Evolutionary conservation across 2,329 filamentous ascomycete genomes (phyloP).

Genomic region (Beauveria medogensis): DNA sequence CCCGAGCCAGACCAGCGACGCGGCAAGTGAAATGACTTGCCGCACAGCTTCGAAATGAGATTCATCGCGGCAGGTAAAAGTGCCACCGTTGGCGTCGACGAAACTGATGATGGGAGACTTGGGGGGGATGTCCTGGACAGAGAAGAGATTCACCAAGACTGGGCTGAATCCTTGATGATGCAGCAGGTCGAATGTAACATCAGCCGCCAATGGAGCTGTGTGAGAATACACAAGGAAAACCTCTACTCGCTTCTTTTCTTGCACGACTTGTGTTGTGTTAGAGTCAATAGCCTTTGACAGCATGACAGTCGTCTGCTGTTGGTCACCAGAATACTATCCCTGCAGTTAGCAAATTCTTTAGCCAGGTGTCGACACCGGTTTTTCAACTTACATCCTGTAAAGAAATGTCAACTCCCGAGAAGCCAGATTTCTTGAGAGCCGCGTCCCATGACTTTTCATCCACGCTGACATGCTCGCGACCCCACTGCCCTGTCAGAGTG

Average conservation of each 20-base stretch:
- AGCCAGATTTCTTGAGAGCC: neutral
- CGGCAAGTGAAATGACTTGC: neutral
- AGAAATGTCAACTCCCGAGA: constrained; percentile 1
- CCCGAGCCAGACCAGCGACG: neutral
- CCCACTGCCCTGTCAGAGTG: neutral
- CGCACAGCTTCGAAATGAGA: neutral
- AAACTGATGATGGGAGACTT: constrained; percentile 2
- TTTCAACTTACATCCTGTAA: neutral
- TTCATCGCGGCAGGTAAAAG: constrained; percentile 2
- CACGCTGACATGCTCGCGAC: neutral
- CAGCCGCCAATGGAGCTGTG: neutral
- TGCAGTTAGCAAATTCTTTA: neutral
- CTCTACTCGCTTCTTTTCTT: neutral
- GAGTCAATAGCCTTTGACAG: neutral
- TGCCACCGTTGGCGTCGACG: neutral
- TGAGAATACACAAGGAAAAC: neutral
- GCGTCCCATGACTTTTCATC: neutral
- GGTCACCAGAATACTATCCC: neutral
- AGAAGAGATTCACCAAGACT: neutral
- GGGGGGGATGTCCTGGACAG: neutral
- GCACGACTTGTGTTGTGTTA: neutral
- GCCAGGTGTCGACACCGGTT: neutral
- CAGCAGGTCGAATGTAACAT: neutral
- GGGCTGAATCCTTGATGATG: neutral
- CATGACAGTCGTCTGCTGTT: neutral